A percentile compares a stretch with the other conserved stretches of the same genome.
phyloP scores from a whole-genome alignment of 805 yeast genomes.

The Wickerhamia fluorescens region DNA sequence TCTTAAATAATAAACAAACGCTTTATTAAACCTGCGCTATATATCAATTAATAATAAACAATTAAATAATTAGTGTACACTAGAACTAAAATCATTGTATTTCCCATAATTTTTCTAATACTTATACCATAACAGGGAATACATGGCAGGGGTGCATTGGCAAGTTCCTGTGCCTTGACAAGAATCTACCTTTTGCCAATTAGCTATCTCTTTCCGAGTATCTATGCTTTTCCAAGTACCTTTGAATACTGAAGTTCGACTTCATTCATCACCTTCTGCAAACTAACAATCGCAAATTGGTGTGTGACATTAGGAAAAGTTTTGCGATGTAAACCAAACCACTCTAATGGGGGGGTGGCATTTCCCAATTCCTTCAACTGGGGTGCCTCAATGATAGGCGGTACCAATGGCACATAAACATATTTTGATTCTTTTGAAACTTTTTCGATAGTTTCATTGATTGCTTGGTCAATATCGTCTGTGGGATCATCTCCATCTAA shows the following conservation, averaged over 20 bases:
- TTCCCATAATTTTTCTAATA: too few relatives aligned
- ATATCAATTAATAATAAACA: too few relatives aligned
- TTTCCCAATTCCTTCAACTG: slow-evolving; percentile 86
- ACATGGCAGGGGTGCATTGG: too few relatives aligned
- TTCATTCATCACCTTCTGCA: slow-evolving; percentile 68
- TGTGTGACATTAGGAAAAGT: slow-evolving; percentile 84
- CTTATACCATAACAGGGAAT: too few relatives aligned
- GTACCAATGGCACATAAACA: slow-evolving; percentile 55
- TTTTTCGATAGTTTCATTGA: slow-evolving; percentile 30
- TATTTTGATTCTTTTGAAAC: slow-evolving; percentile 37
- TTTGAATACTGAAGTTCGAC: slow-evolving; percentile 51
- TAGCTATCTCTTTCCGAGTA: too few relatives aligned
- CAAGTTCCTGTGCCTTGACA: too few relatives aligned
- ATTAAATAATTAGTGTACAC: too few relatives aligned
- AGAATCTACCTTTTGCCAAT: too few relatives aligned
- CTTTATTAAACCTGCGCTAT: too few relatives aligned
- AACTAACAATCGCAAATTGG: slow-evolving; percentile 62
- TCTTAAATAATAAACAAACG: slow-evolving; percentile 1
- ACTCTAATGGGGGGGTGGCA: slow-evolving; percentile 96
- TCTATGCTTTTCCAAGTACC: slow-evolving; percentile 38
- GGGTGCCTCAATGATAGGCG: slow-evolving; percentile 84
- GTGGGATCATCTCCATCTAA: slow-evolving; percentile 13
- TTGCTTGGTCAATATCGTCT: slow-evolving; percentile 27
- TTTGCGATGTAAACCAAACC: slow-evolving; percentile 92
- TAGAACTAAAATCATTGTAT: too few relatives aligned